Conservation (phyloP, 495 filamentous ascomycete species). For the Podospora pseudoanserina region DNA sequence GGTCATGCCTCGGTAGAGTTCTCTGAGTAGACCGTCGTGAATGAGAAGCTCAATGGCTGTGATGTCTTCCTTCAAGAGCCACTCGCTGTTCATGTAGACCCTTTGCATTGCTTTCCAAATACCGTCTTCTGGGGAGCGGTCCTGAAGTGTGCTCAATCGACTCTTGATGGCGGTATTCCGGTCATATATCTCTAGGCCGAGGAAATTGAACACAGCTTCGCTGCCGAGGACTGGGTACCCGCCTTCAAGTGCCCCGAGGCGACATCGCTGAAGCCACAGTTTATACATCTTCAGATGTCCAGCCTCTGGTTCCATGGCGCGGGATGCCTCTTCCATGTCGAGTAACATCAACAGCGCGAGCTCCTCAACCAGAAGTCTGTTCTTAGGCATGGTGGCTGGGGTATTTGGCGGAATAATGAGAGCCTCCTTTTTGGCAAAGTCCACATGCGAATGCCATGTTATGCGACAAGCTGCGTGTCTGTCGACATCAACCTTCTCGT, state of each 20-base stretch:
- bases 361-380: neutral
- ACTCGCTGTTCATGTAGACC: neutral
- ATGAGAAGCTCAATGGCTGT: neutral
- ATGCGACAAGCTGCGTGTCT: neutral
- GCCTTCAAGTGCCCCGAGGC: neutral
- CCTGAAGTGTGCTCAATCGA: too few species aligned
- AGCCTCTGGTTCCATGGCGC: neutral
- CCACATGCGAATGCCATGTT: neutral
- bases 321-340: neutral
- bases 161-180: too few species aligned
- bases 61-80: neutral
- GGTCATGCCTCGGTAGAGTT: neutral
- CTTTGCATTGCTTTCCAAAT: neutral
- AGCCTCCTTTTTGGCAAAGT: neutral
- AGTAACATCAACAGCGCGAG: neutral
- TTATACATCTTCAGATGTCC: neutral
- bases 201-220: too few species aligned
- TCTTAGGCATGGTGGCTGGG: neutral
- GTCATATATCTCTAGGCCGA: too few species aligned
- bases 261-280: neutral
- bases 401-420: neutral
- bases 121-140: too few species aligned
- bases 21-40: too few species aligned
- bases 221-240: neutral
- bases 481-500: neutral